Evolutionary conservation across 2,329 filamentous ascomycete species (phyloP), one percentile per base, ranked within the genome.

Genomic region (Colletotrichum eremochloae): DNA sequence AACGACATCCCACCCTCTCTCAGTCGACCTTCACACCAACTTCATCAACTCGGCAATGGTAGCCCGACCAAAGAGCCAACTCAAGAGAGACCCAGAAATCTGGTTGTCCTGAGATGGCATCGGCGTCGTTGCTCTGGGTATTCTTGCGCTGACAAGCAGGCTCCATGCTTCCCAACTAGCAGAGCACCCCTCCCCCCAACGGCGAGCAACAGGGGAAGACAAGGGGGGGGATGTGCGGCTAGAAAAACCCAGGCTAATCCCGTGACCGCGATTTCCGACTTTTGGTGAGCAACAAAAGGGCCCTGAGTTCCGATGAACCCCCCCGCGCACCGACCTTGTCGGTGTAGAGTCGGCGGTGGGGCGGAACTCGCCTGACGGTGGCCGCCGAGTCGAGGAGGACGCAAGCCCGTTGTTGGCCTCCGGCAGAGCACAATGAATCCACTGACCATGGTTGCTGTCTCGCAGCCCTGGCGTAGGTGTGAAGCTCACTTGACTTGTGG

Each of bases 391-490:
- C 63, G 64, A 50, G 48, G 50, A 67, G 46, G 44, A 71, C 63
- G 63, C 68, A 67, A 56, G 68, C 57, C 53, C 68, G 64, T 58
- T 71, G 68, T 58, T 71, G 24, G 58, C 52, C n/a, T 71, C 68
- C 68, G 64, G 68, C 7, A 24, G 36, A 52, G 36, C 50, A 48
- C 38, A 24, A 61, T 24, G 29, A 42, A 40, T 6, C n/a, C 33
- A 33, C 18, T 52, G 20, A 24, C 36, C 33, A 52, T 9, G 20
- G 66, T 20, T 58, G 52, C 68, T 57, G 68, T 36, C n/a, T 46
- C 14, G 42, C 68, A 50, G 57, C 36, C 44, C 9, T 42, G 63
- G 68, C 8, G 57, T 38, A 57, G 56, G 33, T 42, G 48, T 9
- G 40, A 56, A 46, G 53, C 48, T 48, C 20, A 6, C 38, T 55